Percentiles rank a stretch among this genome's conserved stretches.
These are phyloP conservation scores for Diutina siamensis DNA, from an alignment of 1,139 yeast species.

Conservation along the genomic window DNA sequence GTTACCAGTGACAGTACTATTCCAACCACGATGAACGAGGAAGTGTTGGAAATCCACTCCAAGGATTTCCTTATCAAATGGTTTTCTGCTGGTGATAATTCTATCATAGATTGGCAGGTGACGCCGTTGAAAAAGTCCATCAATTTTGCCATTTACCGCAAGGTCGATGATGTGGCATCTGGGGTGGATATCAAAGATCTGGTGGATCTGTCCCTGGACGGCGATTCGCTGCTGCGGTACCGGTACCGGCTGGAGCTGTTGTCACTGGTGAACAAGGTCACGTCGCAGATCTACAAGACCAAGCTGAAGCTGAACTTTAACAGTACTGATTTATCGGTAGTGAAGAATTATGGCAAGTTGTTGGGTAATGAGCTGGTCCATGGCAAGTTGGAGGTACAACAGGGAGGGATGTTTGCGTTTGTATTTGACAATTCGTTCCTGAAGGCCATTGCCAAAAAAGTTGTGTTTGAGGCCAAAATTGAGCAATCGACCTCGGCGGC, in stretches of 20 bases:
- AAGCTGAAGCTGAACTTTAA: slow-evolving; percentile 25
- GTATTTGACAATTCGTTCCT: slow-evolving; percentile 89
- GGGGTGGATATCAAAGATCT: slow-evolving; percentile 2
- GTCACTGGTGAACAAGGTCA: slow-evolving; percentile 27
- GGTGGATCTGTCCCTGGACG: neutral
- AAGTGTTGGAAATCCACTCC: slow-evolving; percentile 80
- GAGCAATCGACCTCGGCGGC: slow-evolving; percentile 7
- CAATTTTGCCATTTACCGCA: slow-evolving; percentile 47
- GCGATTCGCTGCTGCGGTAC: neutral
- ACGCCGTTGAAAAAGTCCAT: slow-evolving; percentile 81
- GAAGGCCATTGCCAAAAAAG: slow-evolving; percentile 72
- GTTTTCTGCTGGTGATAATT: slow-evolving; percentile 66
- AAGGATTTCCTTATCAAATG: slow-evolving; percentile 84
- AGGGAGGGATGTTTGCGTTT: slow-evolving; percentile 69
- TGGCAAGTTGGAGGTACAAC: slow-evolving; percentile 46
- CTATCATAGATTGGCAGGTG: slow-evolving; percentile 65
- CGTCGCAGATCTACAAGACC: slow-evolving; percentile 19
- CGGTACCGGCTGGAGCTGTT: slow-evolving; percentile 22
- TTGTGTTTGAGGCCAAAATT: slow-evolving; percentile 40
- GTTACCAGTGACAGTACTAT: neutral
- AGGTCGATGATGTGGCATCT: slow-evolving; percentile 17
- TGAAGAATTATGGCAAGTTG: slow-evolving; percentile 30
- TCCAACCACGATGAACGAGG: slow-evolving; percentile 24
- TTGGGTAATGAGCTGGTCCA: slow-evolving; percentile 46
- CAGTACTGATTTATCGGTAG: slow-evolving; percentile 27